phyloP scores from a whole-genome alignment of 495 filamentous ascomycete species.

The Neurospora terricola region DNA sequence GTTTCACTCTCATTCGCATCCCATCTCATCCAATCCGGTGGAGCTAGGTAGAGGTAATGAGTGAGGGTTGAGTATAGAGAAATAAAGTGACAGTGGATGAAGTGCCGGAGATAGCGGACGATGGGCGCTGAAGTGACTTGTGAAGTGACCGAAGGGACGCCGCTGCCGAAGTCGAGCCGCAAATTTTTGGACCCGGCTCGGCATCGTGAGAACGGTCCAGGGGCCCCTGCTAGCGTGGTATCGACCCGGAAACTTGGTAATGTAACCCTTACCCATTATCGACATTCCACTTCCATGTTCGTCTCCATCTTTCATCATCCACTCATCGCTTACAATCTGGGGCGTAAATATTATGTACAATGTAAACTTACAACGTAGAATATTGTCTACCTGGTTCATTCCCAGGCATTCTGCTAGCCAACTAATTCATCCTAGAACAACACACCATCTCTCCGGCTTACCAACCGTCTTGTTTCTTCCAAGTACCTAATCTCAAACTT shows the following conservation, averaged over 20 bases:
- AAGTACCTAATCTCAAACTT: neutral
- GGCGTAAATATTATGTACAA: neutral
- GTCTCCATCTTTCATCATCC: neutral
- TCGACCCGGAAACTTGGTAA: slow-evolving; percentile 5
- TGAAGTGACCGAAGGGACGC: neutral
- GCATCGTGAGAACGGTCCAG: neutral
- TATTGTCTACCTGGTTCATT: neutral
- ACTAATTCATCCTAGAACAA: neutral
- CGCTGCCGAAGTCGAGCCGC: neutral
- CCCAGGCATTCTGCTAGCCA: neutral
- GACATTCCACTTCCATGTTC: neutral
- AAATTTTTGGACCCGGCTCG: neutral
- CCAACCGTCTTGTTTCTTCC: neutral
- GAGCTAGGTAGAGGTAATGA: neutral
- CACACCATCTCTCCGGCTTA: neutral
- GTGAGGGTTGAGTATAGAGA: neutral
- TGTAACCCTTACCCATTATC: neutral
- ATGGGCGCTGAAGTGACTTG: neutral
- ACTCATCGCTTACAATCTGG: neutral
- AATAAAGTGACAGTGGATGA: neutral
- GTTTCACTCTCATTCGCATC: neutral
- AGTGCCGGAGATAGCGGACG: neutral
- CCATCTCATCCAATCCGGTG: neutral
- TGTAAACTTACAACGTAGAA: neutral
- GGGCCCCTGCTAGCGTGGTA: slow-evolving; percentile 13